Conservation (phyloP, 1,139 yeast species). For the Tardiomyces blankii region DNA sequence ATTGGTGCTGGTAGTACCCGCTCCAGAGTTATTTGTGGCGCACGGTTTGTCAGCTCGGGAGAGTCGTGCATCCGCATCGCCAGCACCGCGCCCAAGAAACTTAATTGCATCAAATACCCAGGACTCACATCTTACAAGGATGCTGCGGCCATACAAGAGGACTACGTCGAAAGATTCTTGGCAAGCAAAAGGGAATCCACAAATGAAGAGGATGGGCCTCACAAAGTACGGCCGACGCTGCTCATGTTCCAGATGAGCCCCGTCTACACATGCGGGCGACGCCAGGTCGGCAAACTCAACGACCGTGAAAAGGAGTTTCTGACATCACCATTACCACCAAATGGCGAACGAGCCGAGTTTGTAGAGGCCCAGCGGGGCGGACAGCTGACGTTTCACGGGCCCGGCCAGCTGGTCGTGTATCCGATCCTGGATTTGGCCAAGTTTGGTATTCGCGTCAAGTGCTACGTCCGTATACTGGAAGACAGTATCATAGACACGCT, state of each 20-base stretch:
- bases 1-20: too few relatives aligned
- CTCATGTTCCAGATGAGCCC: constrained; percentile 75
- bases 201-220: constrained; percentile 3
- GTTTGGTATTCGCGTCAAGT: constrained; percentile 53
- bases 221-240: constrained; percentile 36
- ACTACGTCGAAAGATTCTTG: constrained; percentile 48
- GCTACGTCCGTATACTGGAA: constrained; percentile 67
- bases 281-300: constrained; percentile 44
- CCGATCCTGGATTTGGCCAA: constrained; percentile 64
- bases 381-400: constrained; percentile 92
- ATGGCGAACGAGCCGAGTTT: constrained; percentile 34
- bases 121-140: constrained; percentile 31
- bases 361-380: constrained; percentile 90
- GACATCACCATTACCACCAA: constrained; percentile 9
- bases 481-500: constrained; percentile 49
- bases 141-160: constrained; percentile 55
- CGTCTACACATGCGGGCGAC: constrained; percentile 82
- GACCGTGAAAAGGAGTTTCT: constrained; percentile 20
- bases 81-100: not conserved
- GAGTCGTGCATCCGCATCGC: not conserved
- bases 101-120: not conserved
- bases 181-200: constrained; percentile 37
- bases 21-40: too few relatives aligned
- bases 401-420: constrained; percentile 86
- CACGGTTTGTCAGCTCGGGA: too few relatives aligned